Evolutionary conservation across 495 filamentous ascomycete genomes (phyloP).

Genomic region (Podospora sp.): DNA sequence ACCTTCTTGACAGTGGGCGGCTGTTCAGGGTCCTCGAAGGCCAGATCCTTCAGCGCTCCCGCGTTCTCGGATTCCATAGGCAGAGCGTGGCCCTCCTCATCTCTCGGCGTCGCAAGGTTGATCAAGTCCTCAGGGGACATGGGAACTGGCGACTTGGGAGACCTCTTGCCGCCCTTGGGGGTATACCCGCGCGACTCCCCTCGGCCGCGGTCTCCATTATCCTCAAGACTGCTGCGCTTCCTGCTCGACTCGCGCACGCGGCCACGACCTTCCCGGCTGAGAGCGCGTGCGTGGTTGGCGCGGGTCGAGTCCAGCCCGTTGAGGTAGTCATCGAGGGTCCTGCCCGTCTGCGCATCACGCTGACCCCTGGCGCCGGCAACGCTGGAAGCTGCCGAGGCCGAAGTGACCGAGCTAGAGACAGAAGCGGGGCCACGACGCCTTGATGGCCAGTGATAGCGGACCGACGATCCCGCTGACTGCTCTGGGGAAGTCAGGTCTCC

Average conservation of each 20-base stretch:
- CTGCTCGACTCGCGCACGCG: constrained; percentile 56
- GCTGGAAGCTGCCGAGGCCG: constrained; percentile 40
- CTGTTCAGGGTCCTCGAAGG: constrained; percentile 34
- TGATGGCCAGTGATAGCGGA: constrained; percentile 49
- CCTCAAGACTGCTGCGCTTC: background rate
- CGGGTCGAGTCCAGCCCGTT: constrained; percentile 80
- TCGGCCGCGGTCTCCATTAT: constrained; percentile 59
- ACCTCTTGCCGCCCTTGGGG: constrained; percentile 73
- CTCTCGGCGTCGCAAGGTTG: constrained; percentile 53
- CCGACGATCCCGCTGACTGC: constrained; percentile 47
- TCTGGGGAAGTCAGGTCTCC: constrained; percentile 56
- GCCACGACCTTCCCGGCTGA: constrained; percentile 60
- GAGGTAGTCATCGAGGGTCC: constrained; percentile 83
- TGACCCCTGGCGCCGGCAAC: constrained; percentile 38
- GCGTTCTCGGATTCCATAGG: constrained; percentile 8
- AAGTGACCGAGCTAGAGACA: constrained; percentile 49
- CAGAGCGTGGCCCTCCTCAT: constrained; percentile 20
- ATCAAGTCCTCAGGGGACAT: constrained; percentile 87
- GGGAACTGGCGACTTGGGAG: constrained; percentile 84
- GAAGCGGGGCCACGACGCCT: constrained; percentile 51
- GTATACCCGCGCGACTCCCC: constrained; percentile 68
- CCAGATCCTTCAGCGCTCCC: constrained; percentile 28
- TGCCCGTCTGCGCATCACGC: constrained; percentile 33
- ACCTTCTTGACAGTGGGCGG: constrained; percentile 47
- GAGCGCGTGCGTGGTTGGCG: constrained; percentile 57